phyloP scores from a whole-genome alignment of 2,329 filamentous ascomycete genomes.

The Fusarium sp. region DNA sequence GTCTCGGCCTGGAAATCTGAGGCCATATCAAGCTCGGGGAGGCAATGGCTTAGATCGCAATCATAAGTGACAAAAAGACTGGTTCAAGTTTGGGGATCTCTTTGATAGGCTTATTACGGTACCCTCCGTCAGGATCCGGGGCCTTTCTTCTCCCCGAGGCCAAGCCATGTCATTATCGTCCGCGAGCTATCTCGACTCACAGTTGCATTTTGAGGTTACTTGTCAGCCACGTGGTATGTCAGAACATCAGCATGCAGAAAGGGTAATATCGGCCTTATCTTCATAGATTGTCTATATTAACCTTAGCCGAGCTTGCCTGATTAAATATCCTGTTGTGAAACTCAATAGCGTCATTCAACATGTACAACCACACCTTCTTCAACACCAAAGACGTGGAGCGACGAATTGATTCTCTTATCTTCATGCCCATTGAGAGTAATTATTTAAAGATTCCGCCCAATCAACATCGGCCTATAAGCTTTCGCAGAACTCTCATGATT shows the following conservation, averaged over 20 bases:
- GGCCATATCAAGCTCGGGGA: neutral
- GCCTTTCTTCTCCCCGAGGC: neutral
- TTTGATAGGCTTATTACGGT: neutral
- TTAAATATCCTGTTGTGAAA: neutral
- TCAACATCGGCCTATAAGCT: neutral
- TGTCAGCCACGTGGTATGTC: neutral
- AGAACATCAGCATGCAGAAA: neutral
- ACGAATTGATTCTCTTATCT: neutral
- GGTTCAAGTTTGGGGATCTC: accelerated
- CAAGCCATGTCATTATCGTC: neutral
- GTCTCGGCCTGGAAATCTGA: neutral
- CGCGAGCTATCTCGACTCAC: neutral
- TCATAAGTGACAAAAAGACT: neutral
- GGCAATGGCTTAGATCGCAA: neutral
- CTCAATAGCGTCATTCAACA: neutral
- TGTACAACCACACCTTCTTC: neutral
- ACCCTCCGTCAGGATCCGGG: neutral
- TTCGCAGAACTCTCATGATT: neutral
- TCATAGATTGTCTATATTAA: neutral
- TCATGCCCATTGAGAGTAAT: neutral
- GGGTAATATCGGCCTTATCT: neutral
- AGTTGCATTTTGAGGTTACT: neutral
- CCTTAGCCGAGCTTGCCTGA: neutral
- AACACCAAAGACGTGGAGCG: neutral
- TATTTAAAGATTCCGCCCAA: neutral